A percentile compares a stretch with the other conserved stretches of the same genome.
These are phyloP conservation scores for Chalciporus piperatoides DNA, from an alignment of 1,284 basidiomycete species.

Conservation along the genomic window DNA sequence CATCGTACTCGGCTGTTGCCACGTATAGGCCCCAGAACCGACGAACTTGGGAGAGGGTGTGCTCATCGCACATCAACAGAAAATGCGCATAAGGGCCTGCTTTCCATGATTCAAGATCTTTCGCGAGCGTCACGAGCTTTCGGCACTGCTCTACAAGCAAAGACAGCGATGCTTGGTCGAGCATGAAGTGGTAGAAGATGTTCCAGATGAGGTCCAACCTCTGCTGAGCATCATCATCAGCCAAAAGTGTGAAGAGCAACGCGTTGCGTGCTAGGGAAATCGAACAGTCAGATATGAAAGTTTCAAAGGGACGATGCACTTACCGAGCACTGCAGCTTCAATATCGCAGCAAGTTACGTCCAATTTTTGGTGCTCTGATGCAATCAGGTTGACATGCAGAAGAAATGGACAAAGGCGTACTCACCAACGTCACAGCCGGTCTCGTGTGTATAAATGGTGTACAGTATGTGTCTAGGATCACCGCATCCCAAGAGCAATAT, in stretches of 20 bases:
- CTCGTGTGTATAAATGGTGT: constrained; percentile 37
- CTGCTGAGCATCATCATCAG: constrained; percentile 29
- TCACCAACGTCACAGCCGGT: constrained; percentile 6
- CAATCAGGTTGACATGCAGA: background rate
- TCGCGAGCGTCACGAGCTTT: constrained; percentile 39
- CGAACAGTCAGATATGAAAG: background rate
- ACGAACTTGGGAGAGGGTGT: constrained; percentile 42
- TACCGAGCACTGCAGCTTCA: constrained; percentile 57
- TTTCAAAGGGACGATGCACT: constrained; percentile 2
- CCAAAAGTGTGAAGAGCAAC: constrained; percentile 35
- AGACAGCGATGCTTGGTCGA: constrained; percentile 41
- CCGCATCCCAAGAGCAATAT: constrained; percentile 56
- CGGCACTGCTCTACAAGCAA: constrained; percentile 44
- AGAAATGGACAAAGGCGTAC: background rate
- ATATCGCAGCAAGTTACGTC: constrained; percentile 61
- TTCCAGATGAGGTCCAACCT: constrained; percentile 44
- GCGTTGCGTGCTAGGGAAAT: constrained; percentile 39
- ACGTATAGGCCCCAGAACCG: constrained; percentile 43
- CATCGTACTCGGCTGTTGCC: constrained; percentile 13
- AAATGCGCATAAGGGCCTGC: constrained; percentile 39
- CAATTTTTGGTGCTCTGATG: constrained; percentile 36
- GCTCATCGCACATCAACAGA: constrained; percentile 36
- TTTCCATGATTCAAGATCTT: constrained; percentile 42
- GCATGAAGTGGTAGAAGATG: constrained; percentile 53
- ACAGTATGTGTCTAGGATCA: constrained; percentile 53